These are phyloP conservation scores for Plasmodium gonderi DNA, from an alignment of 169 alveolate genomes.

Conservation along the genomic window DNA sequence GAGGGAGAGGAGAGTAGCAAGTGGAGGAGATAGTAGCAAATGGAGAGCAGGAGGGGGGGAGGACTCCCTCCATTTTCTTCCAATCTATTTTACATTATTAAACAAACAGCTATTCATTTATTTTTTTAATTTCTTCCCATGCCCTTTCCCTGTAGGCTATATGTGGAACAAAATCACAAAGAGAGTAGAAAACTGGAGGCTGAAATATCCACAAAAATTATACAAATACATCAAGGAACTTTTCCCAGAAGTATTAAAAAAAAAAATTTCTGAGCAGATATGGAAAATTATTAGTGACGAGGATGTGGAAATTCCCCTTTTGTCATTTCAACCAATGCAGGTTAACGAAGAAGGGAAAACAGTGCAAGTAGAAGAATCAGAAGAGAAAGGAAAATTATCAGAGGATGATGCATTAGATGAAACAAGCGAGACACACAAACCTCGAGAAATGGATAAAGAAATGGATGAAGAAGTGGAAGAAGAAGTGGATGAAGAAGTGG, in stretches of 20 bases:
- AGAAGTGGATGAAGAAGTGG: background rate
- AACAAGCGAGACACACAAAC: too few relatives aligned
- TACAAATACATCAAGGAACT: conserved; percentile 73
- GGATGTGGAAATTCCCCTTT: background rate
- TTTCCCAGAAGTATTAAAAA: conserved; percentile 55
- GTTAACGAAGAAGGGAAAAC: background rate
- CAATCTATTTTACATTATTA: background rate
- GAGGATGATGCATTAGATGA: too few relatives aligned
- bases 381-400: too few relatives aligned
- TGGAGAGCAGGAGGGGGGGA: conserved; percentile 87
- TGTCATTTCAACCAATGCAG: too few relatives aligned
- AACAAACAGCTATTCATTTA: background rate
- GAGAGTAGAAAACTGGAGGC: conserved; percentile 85
- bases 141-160: conserved; percentile 74
- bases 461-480: background rate
- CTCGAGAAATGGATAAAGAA: background rate
- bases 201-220: conserved; percentile 80
- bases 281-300: conserved; percentile 54
- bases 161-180: conserved; percentile 87
- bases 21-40: too few relatives aligned
- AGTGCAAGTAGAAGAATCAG: background rate
- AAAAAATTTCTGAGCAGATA: conserved; percentile 40
- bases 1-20: too few relatives aligned
- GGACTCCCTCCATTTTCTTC: background rate
- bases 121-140: too few relatives aligned